Evolutionary conservation across 1,284 basidiomycete species (phyloP), one percentile per base, ranked within the genome.

Genomic region (Papiliotrema terrestris): DNA sequence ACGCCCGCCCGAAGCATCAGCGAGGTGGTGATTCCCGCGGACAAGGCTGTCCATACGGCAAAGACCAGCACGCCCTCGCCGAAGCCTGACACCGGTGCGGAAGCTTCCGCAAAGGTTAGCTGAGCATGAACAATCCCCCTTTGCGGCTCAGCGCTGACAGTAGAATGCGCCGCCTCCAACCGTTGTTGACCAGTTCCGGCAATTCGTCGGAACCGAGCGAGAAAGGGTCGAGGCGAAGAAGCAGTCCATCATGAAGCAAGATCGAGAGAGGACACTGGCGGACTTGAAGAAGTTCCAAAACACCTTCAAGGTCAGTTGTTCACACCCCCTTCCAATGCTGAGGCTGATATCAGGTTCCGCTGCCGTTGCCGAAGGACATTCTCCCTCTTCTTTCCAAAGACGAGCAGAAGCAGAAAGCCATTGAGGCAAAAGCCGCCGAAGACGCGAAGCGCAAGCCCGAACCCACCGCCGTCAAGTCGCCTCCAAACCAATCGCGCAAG

Each of bases 271-370:
- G 35, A 65, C 69, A 41, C 51, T 97, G 78, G 88, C 91, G 13
- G 94, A 98, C 49, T 80, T 98, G 49, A 84, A 92, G 71, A 88
- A 88, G 75, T 98, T 97, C 79, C 91, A 90, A 64, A 83, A 89
- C 72, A 88, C 78, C 61, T 98, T 98, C 85, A 96, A 95, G 84
- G 89, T 23, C 3, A 26, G 1, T 8, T 4, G 8, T 29, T 26
- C 8, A 2, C 38, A 13, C 9, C 25, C 35, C 52, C 15, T 22
- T 22, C 8, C 35, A 51, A 25, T 57, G 46, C 25, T n/a, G n/a
- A n/a, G n/a, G n/a, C 45, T 29, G 51, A 22, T 59, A 5, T 11
- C 29, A 91, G 89, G 84, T 96, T 51, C 94, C 93, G 71, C 88
- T 92, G 70, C 90, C 92, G 8, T 90, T 97, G 62, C 94, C 92